These are phyloP conservation scores for Amniculicola lignicola DNA, from an alignment of 495 filamentous ascomycete genomes.

Conservation along the genomic window DNA sequence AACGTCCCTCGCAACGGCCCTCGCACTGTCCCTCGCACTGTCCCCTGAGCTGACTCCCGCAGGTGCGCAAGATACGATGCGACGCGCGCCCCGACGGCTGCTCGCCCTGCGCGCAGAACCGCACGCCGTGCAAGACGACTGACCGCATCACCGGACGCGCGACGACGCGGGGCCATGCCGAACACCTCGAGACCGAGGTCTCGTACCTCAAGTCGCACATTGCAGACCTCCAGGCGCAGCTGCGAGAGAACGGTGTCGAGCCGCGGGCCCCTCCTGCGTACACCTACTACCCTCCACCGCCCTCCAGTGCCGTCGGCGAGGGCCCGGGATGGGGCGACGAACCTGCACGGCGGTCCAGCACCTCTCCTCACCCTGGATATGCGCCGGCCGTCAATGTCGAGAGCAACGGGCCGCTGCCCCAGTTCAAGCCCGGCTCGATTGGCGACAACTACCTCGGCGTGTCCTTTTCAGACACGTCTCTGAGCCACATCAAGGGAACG, in stretches of 20 bases:
- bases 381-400: conserved; percentile 4
- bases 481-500: conserved; percentile 72
- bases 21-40: too few species aligned
- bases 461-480: conserved; percentile 58
- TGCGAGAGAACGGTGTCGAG: conserved; percentile 40
- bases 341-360: conserved; percentile 12
- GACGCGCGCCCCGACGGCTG: conserved; percentile 71
- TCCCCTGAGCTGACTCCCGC: too few species aligned
- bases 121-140: conserved; percentile 72
- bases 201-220: conserved; percentile 34
- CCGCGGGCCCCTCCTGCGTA: conserved; percentile 21
- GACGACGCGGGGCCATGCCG: conserved; percentile 65
- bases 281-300: conserved; percentile 11
- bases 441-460: conserved; percentile 72
- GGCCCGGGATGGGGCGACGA: conserved; percentile 11
- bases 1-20: too few species aligned
- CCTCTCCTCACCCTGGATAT: conserved; percentile 18
- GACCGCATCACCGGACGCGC: conserved; percentile 85
- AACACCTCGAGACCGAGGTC: conserved; percentile 55
- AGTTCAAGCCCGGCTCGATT: conserved; percentile 53
- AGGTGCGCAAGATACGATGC: conserved; percentile 84
- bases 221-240: conserved; percentile 38
- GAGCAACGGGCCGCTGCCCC: conserved; percentile 40
- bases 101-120: conserved; percentile 67
- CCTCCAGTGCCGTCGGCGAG: conserved; percentile 2